phyloP scores from a whole-genome alignment of 1,139 yeast genomes.

The Barnettozyma hawaiiensis region DNA sequence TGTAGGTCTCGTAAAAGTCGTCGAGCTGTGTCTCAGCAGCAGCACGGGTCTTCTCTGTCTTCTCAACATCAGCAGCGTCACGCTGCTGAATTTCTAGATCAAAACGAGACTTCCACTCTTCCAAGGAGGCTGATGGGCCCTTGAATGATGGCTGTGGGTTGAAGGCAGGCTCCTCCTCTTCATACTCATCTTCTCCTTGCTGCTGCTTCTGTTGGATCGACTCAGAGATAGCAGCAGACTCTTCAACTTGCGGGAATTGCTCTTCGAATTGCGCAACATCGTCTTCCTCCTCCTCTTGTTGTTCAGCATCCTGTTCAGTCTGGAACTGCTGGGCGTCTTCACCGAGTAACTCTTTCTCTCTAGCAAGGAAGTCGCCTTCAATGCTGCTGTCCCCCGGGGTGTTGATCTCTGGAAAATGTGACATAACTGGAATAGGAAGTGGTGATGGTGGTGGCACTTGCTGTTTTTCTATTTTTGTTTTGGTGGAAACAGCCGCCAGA shows the following conservation, averaged over 20 bases:
- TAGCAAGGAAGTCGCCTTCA: constrained; percentile 61
- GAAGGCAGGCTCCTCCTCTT: constrained; percentile 26
- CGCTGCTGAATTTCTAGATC: constrained; percentile 76
- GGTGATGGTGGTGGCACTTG: neutral
- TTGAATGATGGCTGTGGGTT: constrained; percentile 21
- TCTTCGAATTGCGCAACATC: constrained; percentile 62
- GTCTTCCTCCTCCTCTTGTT: constrained; percentile 51
- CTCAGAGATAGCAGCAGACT: neutral
- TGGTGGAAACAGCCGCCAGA: neutral
- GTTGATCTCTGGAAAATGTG: constrained; percentile 84
- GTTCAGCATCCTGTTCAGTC: constrained; percentile 58
- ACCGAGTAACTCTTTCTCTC: constrained; percentile 83
- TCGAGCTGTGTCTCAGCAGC: constrained; percentile 87
- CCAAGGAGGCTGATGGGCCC: constrained; percentile 43
- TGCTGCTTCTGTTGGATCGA: constrained; percentile 27
- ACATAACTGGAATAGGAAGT: constrained; percentile 60
- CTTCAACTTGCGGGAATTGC: constrained; percentile 60
- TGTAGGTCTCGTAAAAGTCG: constrained; percentile 91
- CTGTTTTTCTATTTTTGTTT: neutral
- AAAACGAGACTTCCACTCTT: constrained; percentile 83
- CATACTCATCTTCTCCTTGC: no score
- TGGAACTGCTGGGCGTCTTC: constrained; percentile 61
- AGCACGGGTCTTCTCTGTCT: constrained; percentile 60
- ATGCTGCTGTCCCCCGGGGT: constrained; percentile 4
- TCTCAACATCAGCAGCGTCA: constrained; percentile 66